Evolutionary conservation across 164 flowering plant species (phyloP).

Genomic region (Aristolochia californica): DNA sequence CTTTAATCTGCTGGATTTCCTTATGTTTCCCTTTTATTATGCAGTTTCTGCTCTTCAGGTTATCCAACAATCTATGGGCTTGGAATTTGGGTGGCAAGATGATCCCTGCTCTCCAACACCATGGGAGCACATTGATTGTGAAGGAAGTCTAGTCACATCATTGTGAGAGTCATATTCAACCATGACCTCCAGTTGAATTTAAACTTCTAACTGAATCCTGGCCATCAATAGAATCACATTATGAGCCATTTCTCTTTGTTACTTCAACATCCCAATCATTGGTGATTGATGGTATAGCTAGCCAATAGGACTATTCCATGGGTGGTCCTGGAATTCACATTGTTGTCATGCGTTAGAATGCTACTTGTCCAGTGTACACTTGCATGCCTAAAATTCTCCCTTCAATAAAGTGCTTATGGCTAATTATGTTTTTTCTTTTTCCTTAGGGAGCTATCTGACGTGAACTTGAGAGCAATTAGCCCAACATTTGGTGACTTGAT

Average conservation of each 20-base stretch:
- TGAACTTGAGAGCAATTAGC: conserved; percentile 55
- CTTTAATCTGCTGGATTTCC: neutral
- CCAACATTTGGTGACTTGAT: conserved; percentile 72
- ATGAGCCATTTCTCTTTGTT: too few relatives aligned
- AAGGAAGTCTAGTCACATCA: conserved; percentile 62
- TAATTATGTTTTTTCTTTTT: conserved; percentile 1
- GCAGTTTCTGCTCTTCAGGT: conserved; percentile 85
- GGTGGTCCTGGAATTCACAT: too few relatives aligned
- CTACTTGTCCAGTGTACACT: too few relatives aligned
- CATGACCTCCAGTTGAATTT: too few relatives aligned
- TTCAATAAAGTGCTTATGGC: conserved; percentile 1
- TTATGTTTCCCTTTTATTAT: conserved; percentile 7
- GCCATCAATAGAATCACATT: too few relatives aligned
- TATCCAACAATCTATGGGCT: conserved; percentile 57
- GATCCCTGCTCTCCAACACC: conserved; percentile 77
- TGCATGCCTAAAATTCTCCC: neutral
- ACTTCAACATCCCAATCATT: too few relatives aligned
- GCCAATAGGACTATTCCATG: too few relatives aligned
- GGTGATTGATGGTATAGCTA: too few relatives aligned
- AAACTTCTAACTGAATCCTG: too few relatives aligned
- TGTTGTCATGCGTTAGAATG: too few relatives aligned
- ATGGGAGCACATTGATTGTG: conserved; percentile 69
- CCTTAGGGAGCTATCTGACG: conserved; percentile 46
- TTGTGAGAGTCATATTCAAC: conserved; percentile 30
- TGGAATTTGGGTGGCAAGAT: conserved; percentile 77